phyloP scores from a whole-genome alignment of 1,284 basidiomycete genomes.

The Naganishia liquefaciens region DNA sequence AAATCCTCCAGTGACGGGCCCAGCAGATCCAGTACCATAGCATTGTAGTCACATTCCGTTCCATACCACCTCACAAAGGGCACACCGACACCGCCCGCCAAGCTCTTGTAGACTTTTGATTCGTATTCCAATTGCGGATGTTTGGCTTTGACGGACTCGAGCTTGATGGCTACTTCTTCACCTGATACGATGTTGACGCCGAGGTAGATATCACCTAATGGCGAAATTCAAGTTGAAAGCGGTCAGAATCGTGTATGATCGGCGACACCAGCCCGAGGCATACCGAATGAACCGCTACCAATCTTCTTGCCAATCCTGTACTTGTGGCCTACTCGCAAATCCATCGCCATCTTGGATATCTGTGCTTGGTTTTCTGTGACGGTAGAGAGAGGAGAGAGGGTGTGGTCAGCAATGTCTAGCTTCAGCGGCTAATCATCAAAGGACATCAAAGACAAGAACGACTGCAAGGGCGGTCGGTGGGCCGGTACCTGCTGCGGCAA shows the following conservation, averaged over 20 bases:
- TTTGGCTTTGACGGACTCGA: conserved; percentile 99
- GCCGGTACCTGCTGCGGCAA: too few relatives aligned
- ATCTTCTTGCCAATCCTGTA: conserved; percentile 99
- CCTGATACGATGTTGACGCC: conserved; percentile 99
- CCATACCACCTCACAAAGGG: conserved; percentile 99
- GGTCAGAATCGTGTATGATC: not conserved
- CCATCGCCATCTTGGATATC: conserved; percentile 60
- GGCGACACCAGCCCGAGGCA: conserved; percentile 46
- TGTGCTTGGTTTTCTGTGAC: conserved; percentile 3
- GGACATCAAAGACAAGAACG: too few relatives aligned
- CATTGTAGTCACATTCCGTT: conserved; percentile 99
- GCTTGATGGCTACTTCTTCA: conserved; percentile 99
- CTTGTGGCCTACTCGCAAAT: conserved; percentile 96
- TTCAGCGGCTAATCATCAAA: too few relatives aligned
- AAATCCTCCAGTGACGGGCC: conserved; percentile 97
- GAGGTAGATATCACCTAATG: conserved; percentile 92
- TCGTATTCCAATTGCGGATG: conserved; percentile 99
- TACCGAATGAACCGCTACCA: conserved; percentile 96
- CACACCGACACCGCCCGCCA: conserved; percentile 96
- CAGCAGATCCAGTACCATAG: conserved; percentile 97
- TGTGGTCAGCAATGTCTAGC: not conserved
- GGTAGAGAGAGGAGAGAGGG: not conserved
- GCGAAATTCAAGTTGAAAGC: not conserved
- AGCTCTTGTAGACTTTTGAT: conserved; percentile 93
- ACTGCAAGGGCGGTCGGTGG: too few relatives aligned